Base-by-base conservation (phyloP, 1,284 basidiomycete genomes). In the Naganishia sp. region DNA sequence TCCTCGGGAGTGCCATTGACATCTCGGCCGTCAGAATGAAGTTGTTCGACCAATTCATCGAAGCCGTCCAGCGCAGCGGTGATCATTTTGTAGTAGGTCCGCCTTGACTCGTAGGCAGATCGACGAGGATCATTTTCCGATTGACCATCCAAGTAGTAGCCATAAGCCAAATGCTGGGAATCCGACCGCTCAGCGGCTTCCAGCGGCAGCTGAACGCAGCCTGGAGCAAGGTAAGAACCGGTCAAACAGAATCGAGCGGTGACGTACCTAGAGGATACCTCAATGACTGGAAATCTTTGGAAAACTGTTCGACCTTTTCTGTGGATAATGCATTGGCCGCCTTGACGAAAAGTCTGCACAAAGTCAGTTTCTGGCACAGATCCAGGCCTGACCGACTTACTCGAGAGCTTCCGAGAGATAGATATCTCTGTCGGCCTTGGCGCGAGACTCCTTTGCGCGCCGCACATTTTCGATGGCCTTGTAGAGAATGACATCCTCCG, bases 401-500 rank as follows among this genome's bases (percentile, higher is more conserved):
- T 88, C 84, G 59, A 95, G 80, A 0, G 92, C 92, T 78, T 96
- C 92, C 48, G 84, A 84, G 45, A 96, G 83, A 81, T 84, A 87
- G 65, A 87, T 87, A 65, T 87, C 85, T 64, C 87, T 85, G 77
- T 95, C 92, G 2, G 81, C 77, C 4, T 84, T 83, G 74, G 88
- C 89, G 56, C 85, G 83, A 16, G 90, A 87, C 76, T 94, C 92
- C 55, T 90, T 88, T 28, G 96, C 94, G 72, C 90, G 90, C 7
- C 93, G 89, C 52, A 97, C 85, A 72, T 89, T 92, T 80, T 99
- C 96, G 75, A 92, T 90, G 0, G 95, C 95, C 90, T 99, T 99
- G 84, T 99, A 98, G 56, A 97, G 82, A 82, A 97, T 90, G 50
- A 99, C 96, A 80, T 99, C 96, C 75, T 97, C 96, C 0, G 95